These are phyloP conservation scores for Daldinia caldariorum DNA, from an alignment of 495 filamentous ascomycete genomes.

Conservation along the genomic window DNA sequence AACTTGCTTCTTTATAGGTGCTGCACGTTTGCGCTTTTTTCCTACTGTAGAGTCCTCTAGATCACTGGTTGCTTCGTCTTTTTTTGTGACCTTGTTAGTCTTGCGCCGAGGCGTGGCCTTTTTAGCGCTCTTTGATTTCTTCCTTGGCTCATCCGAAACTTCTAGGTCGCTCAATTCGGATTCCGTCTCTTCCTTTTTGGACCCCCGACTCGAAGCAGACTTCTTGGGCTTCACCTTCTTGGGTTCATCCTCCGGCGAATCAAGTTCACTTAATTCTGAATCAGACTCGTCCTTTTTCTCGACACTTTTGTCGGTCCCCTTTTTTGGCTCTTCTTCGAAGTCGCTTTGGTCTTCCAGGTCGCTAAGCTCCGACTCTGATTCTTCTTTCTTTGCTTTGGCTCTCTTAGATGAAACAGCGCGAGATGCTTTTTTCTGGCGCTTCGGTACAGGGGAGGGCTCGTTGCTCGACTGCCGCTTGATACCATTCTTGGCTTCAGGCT, in stretches of 20 bases:
- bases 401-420: constrained; percentile 30
- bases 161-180: constrained; percentile 43
- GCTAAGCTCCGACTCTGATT: constrained; percentile 45
- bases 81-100: constrained; percentile 32
- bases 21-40: constrained; percentile 42
- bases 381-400: constrained; percentile 45
- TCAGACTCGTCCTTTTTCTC: constrained; percentile 41
- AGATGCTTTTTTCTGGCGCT: constrained; percentile 49
- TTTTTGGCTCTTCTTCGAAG: constrained; percentile 44
- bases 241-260: constrained; percentile 39
- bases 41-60: constrained; percentile 35
- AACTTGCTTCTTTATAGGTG: constrained; percentile 43
- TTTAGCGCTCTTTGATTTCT: constrained; percentile 43
- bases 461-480: constrained; percentile 49
- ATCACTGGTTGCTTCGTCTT: constrained; percentile 33
- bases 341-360: constrained; percentile 44
- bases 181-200: constrained; percentile 49
- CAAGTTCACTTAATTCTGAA: constrained; percentile 45
- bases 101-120: constrained; percentile 42
- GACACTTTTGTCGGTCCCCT: constrained; percentile 29
- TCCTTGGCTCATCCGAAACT: constrained; percentile 48
- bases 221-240: constrained; percentile 33
- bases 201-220: constrained; percentile 25
- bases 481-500: constrained; percentile 42
- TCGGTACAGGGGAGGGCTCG: constrained; percentile 40